These are phyloP conservation scores for Nakazawaea wyomingensis DNA, from an alignment of 805 yeast genomes.

Conservation along the genomic window DNA sequence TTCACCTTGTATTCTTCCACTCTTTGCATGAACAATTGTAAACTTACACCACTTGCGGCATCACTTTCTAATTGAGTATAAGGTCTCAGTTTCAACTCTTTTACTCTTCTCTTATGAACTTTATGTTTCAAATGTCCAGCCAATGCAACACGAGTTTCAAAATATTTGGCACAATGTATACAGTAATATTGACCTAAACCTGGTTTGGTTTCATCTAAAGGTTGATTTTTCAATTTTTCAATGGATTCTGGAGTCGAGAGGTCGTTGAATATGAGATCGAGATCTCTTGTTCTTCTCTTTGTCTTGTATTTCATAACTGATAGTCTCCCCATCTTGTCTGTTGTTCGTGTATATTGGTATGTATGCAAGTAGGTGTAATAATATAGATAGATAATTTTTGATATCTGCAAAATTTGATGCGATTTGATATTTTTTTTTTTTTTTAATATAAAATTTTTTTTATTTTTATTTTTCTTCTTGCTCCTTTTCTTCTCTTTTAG, in stretches of 20 bases:
- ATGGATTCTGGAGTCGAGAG: constrained; percentile 61
- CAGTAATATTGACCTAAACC: constrained; percentile 96
- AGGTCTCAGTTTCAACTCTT: constrained; percentile 69
- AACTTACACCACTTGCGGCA: constrained; percentile 81
- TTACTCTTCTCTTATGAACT: constrained; percentile 82
- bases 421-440: too few species aligned
- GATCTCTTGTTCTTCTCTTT: constrained; percentile 78
- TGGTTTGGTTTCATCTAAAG: constrained; percentile 82
- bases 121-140: constrained; percentile 70
- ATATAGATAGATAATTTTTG: too few species aligned
- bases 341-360: constrained; percentile 8
- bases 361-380: not conserved
- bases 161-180: constrained; percentile 89
- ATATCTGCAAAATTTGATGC: too few species aligned
- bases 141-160: constrained; percentile 70
- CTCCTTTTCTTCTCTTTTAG: not conserved
- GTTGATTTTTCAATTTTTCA: constrained; percentile 66
- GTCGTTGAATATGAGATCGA: constrained; percentile 79
- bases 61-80: constrained; percentile 85
- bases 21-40: constrained; percentile 57
- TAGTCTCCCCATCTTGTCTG: constrained; percentile 68
- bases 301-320: constrained; percentile 85
- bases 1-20: constrained; percentile 54
- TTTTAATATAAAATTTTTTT: too few species aligned
- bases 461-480: too few species aligned